Percentiles rank a stretch among this genome's conserved stretches.
Conservation (phyloP, 1,284 basidiomycete genomes). For the Fistulina hepatica region DNA sequence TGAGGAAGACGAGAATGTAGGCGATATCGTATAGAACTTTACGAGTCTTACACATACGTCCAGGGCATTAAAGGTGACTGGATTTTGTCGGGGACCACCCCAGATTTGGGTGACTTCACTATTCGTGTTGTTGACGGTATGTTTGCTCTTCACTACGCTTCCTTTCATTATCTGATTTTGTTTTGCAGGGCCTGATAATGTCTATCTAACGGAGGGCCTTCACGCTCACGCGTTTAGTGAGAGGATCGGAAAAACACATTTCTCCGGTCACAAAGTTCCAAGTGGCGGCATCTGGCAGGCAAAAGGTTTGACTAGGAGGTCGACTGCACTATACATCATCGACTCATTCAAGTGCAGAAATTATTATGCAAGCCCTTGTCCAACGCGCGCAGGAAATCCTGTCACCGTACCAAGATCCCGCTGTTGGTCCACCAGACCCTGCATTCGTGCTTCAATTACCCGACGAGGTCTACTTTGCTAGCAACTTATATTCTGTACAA, state of each 20-base stretch:
- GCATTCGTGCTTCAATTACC: conserved; percentile 68
- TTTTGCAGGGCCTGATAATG: conserved; percentile 49
- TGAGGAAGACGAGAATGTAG: conserved; percentile 61
- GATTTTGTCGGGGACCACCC: conserved; percentile 59
- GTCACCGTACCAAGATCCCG: conserved; percentile 42
- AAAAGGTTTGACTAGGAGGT: conserved; percentile 35
- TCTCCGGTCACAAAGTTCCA: conserved; percentile 52
- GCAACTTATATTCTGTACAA: conserved; percentile 81
- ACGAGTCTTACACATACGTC: conserved; percentile 5
- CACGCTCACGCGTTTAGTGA: conserved; percentile 52
- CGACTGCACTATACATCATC: neutral
- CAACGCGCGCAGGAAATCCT: conserved; percentile 46
- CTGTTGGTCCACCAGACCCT: conserved; percentile 56
- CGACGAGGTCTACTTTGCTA: conserved; percentile 59
- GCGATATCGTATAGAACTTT: conserved; percentile 11
- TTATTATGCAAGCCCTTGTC: conserved; percentile 54
- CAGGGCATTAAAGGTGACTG: conserved; percentile 67
- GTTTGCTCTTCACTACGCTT: conserved; percentile 5
- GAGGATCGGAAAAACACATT: conserved; percentile 64
- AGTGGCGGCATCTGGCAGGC: conserved; percentile 74
- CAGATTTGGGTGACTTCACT: conserved; percentile 72
- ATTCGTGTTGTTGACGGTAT: conserved; percentile 75
- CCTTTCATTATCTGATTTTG: neutral
- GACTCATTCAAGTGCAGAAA: conserved; percentile 34
- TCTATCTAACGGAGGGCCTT: conserved; percentile 37